Conservation (phyloP, 116 monocot genomes). For the Posidonia oceanica region DNA sequence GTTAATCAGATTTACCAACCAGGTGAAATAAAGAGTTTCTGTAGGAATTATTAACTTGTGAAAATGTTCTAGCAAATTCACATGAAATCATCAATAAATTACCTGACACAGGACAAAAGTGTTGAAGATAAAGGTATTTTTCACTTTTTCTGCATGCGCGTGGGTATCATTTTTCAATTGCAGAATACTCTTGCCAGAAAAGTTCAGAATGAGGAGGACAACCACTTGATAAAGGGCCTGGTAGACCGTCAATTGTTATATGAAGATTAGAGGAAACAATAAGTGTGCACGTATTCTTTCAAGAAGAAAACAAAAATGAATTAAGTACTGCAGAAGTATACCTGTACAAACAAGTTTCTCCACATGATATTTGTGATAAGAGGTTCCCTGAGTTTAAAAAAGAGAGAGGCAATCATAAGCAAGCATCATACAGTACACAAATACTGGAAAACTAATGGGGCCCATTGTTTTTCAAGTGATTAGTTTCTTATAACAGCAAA, state of each 20-base stretch:
- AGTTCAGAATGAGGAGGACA: conserved; percentile 51
- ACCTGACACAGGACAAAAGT: conserved; percentile 66
- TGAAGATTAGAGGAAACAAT: neutral
- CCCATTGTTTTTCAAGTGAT: too few species aligned
- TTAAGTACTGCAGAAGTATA: conserved; percentile 1
- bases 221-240: conserved; percentile 50
- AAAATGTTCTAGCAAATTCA: neutral
- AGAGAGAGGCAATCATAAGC: neutral
- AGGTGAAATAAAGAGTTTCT: too few species aligned
- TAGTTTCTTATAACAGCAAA: too few species aligned
- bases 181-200: conserved; percentile 43
- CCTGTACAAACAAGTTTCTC: conserved; percentile 27
- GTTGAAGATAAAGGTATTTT: conserved; percentile 71
- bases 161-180: conserved; percentile 27
- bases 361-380: conserved; percentile 42
- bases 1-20: too few species aligned
- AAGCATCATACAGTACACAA: neutral
- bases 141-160: conserved; percentile 48
- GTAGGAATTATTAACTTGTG: too few species aligned
- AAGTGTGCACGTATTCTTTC: too few species aligned
- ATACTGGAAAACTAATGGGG: too few species aligned
- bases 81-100: conserved; percentile 5
- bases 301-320: conserved; percentile 1
- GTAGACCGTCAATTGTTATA: neutral
- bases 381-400: conserved; percentile 15